Base-by-base conservation (phyloP, 176 grass and related monocot species). In the Dendrocalamus sinicus region DNA sequence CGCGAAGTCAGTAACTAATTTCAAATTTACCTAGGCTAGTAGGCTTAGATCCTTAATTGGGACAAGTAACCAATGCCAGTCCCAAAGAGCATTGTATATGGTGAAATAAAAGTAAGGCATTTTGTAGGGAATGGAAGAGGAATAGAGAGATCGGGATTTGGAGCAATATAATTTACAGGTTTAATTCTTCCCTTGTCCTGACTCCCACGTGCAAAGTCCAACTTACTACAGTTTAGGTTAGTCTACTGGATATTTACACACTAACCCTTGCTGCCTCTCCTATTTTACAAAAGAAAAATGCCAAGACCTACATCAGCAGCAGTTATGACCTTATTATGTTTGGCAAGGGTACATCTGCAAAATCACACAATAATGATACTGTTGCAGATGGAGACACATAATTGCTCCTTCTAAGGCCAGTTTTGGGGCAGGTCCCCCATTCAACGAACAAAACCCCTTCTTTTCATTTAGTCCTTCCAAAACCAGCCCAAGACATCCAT, bases 331-430 rank as follows among this genome's bases (percentile, higher is more conserved):
- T 22, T 9, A 6, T 20, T 19, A 53, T 61, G 22, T 84, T n/a
- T 75, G 23, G 17, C 16, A 89, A 48, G 83, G 79, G 39, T 11
- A 69, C 26, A 58, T 90, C 63, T 86, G 12, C 71, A 81, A 82
- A 63, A 86, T n/a, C 30, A 67, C 39, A 69, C 61, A 72, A 81
- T 83, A 83, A 88, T 70, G 75, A 76, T 85, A 82, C 62, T 57
- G 57, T 77, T 81, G 62, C 79, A 87, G 82, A 88, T 86, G 68
- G 79, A 77, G 91, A 97, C 89, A 92, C 78, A 83, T 87, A 81
- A 67, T 92, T 89, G 82, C 88, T 90, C 81, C 78, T 97, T 97
- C 89, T 94, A 53, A 87, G 89, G 94, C 92, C 72, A 93, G 77
- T 92, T 94, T 90, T 91, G 69, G 47, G 90, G 91, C 83, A 94